Base-by-base conservation (phyloP, 2,329 filamentous ascomycete species). In the Fusarium sacchari region DNA sequence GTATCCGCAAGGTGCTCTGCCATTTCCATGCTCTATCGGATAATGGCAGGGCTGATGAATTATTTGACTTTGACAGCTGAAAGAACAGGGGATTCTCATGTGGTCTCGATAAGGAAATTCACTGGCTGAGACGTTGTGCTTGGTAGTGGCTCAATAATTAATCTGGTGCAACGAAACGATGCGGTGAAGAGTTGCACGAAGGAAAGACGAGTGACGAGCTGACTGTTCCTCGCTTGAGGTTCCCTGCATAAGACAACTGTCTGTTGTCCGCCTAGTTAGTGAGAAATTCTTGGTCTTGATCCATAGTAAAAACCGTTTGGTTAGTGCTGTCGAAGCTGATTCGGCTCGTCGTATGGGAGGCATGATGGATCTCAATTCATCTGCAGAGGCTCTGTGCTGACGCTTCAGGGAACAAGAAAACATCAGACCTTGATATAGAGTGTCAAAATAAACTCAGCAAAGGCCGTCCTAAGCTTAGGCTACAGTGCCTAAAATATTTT, bases 351-450 rank as follows among this genome's bases (percentile, higher is more conserved):
- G 64, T 67, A 67, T 67, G n/a, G 24, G 42, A 59, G 32, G 49
- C 9, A 26, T 50, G 47, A 50, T 32, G 30, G 47, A 50, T 47
- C 55, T 47, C 26, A 58, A 50, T 22, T 49, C 67, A 69, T 64
- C 44, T 69, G 46, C 59, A 71, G 71, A 74, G 71, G 71, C 71
- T 73, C 71, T 72, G 68, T 74, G 56, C 63, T 69, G 37, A 72
- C 32, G n/a, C 32, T 12, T 32, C 32, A 32, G 32, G 32, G 32
- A 12, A 32, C 32, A 32, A 32, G 32, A 32, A 32, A 32, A 32
- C 32, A 32, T 32, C 32, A 32, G 32, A 32, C 32, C 32, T 32
- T 32, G 12, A 32, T 32, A 11, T 32, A 32, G 12, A 6, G 14
- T 32, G 32, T 32, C 32, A 32, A 32, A 32, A 32, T 32, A 32